A percentile compares a stretch with the other conserved stretches of the same genome.
These are phyloP conservation scores for Lantana camara DNA, from an alignment of 257 asterid species.

Conservation along the genomic window DNA sequence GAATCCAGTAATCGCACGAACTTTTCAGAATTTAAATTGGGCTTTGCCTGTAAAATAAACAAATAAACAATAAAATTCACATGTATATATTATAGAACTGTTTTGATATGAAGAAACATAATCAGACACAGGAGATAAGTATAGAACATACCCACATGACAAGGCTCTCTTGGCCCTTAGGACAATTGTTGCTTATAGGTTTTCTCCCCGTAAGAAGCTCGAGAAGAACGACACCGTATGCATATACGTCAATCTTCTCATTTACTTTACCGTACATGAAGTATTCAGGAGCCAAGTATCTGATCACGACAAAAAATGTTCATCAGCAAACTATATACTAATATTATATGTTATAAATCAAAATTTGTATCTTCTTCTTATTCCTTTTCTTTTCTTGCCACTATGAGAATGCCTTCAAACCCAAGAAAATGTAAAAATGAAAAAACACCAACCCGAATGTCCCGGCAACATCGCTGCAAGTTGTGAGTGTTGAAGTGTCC, in stretches of 20 bases:
- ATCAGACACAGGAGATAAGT: slow-evolving; percentile 22
- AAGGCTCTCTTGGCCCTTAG: slow-evolving; percentile 95
- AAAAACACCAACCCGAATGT: slow-evolving; percentile 85
- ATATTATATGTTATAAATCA: neutral
- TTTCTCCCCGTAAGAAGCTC: slow-evolving; percentile 95
- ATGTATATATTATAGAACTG: neutral
- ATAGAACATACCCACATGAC: slow-evolving; percentile 89
- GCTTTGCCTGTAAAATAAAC: slow-evolving; percentile 69
- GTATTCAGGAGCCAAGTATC: slow-evolving; percentile 98
- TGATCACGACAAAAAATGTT: slow-evolving; percentile 27
- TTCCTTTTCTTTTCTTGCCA: too few species aligned
- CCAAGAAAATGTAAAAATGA: too few species aligned
- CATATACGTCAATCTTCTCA: slow-evolving; percentile 90
- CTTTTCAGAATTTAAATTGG: slow-evolving; percentile 63
- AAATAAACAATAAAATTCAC: neutral
- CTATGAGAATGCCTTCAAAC: slow-evolving; percentile 16
- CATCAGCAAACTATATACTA: slow-evolving; percentile 13
- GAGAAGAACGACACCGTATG: slow-evolving; percentile 93
- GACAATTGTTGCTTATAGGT: slow-evolving; percentile 77
- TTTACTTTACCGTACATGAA: slow-evolving; percentile 96
- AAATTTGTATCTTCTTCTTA: too few species aligned
- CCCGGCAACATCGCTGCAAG: slow-evolving; percentile 89
- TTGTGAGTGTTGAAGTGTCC: slow-evolving; percentile 64
- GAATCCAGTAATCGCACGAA: slow-evolving; percentile 66
- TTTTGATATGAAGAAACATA: too few species aligned